Evolutionary conservation across 805 yeast species (phyloP), one percentile per base, ranked within the genome.

Genomic region (Scheffersomyces stipitis): DNA sequence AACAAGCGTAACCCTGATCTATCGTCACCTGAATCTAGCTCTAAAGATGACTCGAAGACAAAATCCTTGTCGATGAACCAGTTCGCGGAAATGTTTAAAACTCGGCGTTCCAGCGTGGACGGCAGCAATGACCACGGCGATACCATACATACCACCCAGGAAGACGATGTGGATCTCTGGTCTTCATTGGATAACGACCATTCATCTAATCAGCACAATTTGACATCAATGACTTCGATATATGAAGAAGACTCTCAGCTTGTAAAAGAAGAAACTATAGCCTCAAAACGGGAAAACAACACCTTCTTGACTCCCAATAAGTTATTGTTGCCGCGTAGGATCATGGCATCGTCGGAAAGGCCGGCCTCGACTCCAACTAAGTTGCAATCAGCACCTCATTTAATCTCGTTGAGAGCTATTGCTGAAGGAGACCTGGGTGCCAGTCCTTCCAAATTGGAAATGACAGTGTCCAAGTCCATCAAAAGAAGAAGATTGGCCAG

Each of bases 251-350:
- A 20, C 24, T 20, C 24, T 7, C 9, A 10, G 7, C 22, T 16
- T 13, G 39, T 33, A 17, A 23, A 23, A 7, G n/a, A n/a, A n/a
- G n/a, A n/a, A n/a, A n/a, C n/a, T n/a, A n/a, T n/a, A n/a, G n/a
- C n/a, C n/a, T 18, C 28, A n/a, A 27, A 34, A 15, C n/a, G 28
- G n/a, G 42, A 36, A 16, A 40, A 40, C 24, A 45, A 48, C 10
- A 32, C 49, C 3, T 65, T 62, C 33, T 46, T 66, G 36, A 63
- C 73, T 12, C 71, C 72, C 1, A 52, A 48, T 27, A 64, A 59
- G 40, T 36, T 62, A 17, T 30, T 54, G 9, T 31, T 46, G 13
- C 18, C n/a, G 33, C 34, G 28, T 20, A 28, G 10, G 24, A 7
- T 20, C 24, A 20, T 10, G 10, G 24, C 24, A 20, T 7, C 9